Percentiles rank a stretch among this genome's conserved stretches.
Evolutionary conservation across 2,329 filamentous ascomycete genomes (phyloP).

Genomic region (Cordyceps cateniannulata): DNA sequence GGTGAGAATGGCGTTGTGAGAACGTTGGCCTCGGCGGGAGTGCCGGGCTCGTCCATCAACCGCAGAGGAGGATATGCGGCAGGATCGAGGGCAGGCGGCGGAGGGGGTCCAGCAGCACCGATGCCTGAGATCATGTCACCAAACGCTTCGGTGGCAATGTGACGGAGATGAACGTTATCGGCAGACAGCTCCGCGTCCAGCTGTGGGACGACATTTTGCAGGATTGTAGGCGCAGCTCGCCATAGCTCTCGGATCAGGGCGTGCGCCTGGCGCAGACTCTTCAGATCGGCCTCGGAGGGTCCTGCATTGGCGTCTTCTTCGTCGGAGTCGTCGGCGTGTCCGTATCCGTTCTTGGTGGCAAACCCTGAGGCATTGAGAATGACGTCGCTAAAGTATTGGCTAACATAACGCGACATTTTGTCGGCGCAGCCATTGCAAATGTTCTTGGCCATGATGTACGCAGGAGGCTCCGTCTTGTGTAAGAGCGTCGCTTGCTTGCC

Average conservation of each 20-base stretch:
- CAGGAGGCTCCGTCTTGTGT: conserved; percentile 82
- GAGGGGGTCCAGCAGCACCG: conserved; percentile 80
- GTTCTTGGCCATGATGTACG: conserved; percentile 94
- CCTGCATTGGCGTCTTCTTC: conserved; percentile 54
- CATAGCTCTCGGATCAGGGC: conserved; percentile 84
- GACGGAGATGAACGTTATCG: conserved; percentile 79
- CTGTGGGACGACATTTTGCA: conserved; percentile 90
- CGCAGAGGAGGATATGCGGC: conserved; percentile 75
- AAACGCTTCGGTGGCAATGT: conserved; percentile 86
- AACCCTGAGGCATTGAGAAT: conserved; percentile 78
- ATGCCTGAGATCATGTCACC: conserved; percentile 94
- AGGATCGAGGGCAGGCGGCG: conserved; percentile 66
- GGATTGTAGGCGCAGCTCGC: conserved; percentile 80
- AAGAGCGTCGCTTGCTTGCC: conserved; percentile 75
- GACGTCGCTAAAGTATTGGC: conserved; percentile 94
- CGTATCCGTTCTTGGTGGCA: conserved; percentile 50
- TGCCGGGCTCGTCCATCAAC: conserved; percentile 46
- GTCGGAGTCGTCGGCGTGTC: conserved; percentile 56
- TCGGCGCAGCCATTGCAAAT: conserved; percentile 85
- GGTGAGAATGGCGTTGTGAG: conserved; percentile 79
- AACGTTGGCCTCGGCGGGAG: conserved; percentile 49
- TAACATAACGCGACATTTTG: conserved; percentile 91
- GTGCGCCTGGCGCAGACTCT: conserved; percentile 85
- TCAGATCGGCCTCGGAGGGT: conserved; percentile 75
- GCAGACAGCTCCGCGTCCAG: conserved; percentile 87